Percentiles rank a stretch among this genome's conserved stretches.
These are phyloP conservation scores for Tylopilus rubrobrunneus DNA, from an alignment of 768 basidiomycete genomes.

Conservation along the genomic window DNA sequence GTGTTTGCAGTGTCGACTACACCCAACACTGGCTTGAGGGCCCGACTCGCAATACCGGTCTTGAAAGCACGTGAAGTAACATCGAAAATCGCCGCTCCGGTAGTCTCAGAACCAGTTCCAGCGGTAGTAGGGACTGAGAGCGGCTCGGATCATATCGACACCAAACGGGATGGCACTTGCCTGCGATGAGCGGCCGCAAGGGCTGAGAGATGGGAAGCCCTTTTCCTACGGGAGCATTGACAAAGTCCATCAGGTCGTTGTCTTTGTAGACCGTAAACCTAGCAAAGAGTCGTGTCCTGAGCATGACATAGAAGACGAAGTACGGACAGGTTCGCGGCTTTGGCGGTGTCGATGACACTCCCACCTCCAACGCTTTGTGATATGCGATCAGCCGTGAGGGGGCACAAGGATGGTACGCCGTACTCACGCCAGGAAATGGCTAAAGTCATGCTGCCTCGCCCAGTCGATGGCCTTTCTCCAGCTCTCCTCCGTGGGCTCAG, in stretches of 20 bases:
- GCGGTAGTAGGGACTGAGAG: conserved; percentile 62
- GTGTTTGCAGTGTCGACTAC: conserved; percentile 90
- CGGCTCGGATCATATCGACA: background rate
- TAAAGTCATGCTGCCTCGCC: conserved; percentile 83
- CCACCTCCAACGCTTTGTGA: conserved; percentile 78
- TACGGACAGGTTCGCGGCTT: conserved; percentile 83
- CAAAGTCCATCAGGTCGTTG: conserved; percentile 90
- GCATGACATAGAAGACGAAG: background rate
- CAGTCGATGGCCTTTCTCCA: conserved; percentile 87
- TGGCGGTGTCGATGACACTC: conserved; percentile 93
- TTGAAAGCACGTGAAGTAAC: conserved; percentile 92
- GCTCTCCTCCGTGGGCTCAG: conserved; percentile 91
- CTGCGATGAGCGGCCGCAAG: conserved; percentile 81
- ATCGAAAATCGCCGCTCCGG: conserved; percentile 91
- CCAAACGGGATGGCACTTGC: conserved; percentile 30
- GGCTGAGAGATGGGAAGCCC: conserved; percentile 75
- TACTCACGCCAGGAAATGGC: conserved; percentile 85
- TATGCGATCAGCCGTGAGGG: background rate
- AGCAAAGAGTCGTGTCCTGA: conserved; percentile 4
- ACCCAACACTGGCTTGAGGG: conserved; percentile 85
- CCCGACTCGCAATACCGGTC: conserved; percentile 92
- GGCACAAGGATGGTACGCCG: background rate
- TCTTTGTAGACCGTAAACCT: conserved; percentile 92
- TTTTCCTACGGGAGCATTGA: conserved; percentile 94
- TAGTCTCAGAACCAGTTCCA: conserved; percentile 94